Evolutionary conservation across 169 alveolate species (phyloP), one percentile per base, ranked within the genome.

Genomic region (Plasmodium chabaudi): DNA sequence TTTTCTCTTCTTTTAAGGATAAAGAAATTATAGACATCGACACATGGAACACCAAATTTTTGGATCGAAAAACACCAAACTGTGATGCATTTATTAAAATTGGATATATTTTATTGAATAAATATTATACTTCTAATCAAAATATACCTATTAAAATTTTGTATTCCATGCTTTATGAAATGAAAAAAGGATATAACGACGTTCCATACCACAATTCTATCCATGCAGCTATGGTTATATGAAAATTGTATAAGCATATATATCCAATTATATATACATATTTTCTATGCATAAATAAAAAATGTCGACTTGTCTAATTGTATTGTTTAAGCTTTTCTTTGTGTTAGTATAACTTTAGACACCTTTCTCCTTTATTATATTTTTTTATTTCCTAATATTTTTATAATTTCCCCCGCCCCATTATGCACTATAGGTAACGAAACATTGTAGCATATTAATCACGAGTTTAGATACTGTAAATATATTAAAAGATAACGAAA

Each of bases 151-250:
- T 46, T 71, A 74, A 86, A 63, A 60, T 51, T 19, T 53, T 86
- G 47, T 65, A 9, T 27, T 86, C 91, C 59, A 59, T 86, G 12
- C 68, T 86, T 57, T 47, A 51, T 70, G 91, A 86, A 64, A 86
- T 86, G 91, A 68, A 71, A 47, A 55, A 57, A 5, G 91, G 87
- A 47, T 86, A 86, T 70, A 86, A 86, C 87, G 51, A 86, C 55
- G 91, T 86, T 44, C 91, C 91, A 21, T 86, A 86, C 61, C 91
- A 86, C 44, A 86, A 86, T 49, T 69, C 77, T 57, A 70, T 86
- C 12, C 91, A 86, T 44, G 91, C 91, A 42, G 91, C 91, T 21
- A 86, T 86, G 91, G 91, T 77, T 51, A 27, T 25, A 71, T 17
- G 56, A n/a, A 34, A 34, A 34, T 34, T 34, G 42, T 34, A 34